phyloP scores from a whole-genome alignment of 2,329 filamentous ascomycete species.

The Ceratocystis destructans region DNA sequence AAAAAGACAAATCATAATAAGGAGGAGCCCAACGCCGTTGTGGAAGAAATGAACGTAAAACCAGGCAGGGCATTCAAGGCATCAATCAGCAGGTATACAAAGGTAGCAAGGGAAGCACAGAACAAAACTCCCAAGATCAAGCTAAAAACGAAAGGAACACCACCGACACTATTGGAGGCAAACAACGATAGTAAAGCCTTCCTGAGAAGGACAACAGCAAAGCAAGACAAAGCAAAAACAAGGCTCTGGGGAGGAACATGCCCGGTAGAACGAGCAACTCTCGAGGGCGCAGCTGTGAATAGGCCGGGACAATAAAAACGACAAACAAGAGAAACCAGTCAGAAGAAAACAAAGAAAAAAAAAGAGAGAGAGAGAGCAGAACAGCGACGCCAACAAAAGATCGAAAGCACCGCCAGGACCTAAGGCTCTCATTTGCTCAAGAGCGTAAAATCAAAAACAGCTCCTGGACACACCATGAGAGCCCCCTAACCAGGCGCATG shows the following conservation, averaged over 20 bases:
- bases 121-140: background rate
- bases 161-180: background rate
- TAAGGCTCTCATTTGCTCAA: background rate
- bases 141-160: no score
- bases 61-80: background rate
- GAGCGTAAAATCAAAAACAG: slow-evolving; percentile 16
- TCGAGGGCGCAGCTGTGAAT: background rate
- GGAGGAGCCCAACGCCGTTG: background rate
- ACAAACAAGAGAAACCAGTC: background rate
- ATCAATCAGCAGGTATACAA: background rate
- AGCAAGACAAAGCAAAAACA: background rate
- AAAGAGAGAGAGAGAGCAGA: background rate
- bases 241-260: slow-evolving; percentile 2
- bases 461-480: slow-evolving; percentile 19
- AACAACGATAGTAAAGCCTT: background rate
- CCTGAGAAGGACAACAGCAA: background rate
- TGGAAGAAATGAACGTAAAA: background rate
- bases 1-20: background rate
- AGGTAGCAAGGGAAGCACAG: background rate
- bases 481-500: slow-evolving; percentile 16
- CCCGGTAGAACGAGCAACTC: slow-evolving; percentile 9
- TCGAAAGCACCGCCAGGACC: background rate
- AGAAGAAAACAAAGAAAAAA: background rate
- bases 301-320: background rate
- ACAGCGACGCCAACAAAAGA: background rate